Conservation (phyloP, 2,329 filamentous ascomycete genomes). For the Fonsecaea pugnacius region DNA sequence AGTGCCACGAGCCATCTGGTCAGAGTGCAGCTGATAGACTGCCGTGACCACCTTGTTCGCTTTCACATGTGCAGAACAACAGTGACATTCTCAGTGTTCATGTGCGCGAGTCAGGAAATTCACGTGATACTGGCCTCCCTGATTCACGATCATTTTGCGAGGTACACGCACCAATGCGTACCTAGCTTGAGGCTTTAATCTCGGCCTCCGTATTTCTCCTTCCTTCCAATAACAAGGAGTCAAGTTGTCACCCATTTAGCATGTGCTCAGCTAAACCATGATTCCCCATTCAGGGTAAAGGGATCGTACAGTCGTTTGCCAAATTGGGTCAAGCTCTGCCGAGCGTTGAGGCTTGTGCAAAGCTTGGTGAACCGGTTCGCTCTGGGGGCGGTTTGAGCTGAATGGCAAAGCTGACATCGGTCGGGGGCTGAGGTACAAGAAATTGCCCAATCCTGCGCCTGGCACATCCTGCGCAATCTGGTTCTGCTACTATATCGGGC, state of each 20-base stretch:
- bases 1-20: slow-evolving; percentile 28
- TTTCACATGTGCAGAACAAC: not conserved
- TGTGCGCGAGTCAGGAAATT: not conserved
- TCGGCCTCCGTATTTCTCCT: slow-evolving; percentile 11
- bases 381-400: slow-evolving; percentile 11
- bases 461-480: slow-evolving; percentile 17
- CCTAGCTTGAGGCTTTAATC: not conserved
- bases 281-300: not conserved
- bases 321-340: not conserved
- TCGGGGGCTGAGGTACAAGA: slow-evolving; percentile 10
- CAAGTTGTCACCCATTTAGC: not conserved
- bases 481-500: slow-evolving; percentile 25
- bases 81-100: not conserved
- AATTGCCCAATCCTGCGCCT: slow-evolving; percentile 21
- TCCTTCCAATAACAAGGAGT: not conserved
- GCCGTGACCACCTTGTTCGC: not conserved
- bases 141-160: not conserved
- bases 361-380: slow-evolving; percentile 10
- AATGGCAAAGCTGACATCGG: slow-evolving; percentile 24
- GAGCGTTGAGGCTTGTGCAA: slow-evolving; percentile 19
- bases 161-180: too few species aligned
- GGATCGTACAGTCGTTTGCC: not conserved
- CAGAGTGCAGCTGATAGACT: not conserved
- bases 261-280: not conserved
- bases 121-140: not conserved